Evolutionary conservation across 225 moss, liverwort and hornwort species (phyloP), one percentile per base, ranked within the genome.

Genomic region (Bryoerythrophyllum caledonicum): DNA sequence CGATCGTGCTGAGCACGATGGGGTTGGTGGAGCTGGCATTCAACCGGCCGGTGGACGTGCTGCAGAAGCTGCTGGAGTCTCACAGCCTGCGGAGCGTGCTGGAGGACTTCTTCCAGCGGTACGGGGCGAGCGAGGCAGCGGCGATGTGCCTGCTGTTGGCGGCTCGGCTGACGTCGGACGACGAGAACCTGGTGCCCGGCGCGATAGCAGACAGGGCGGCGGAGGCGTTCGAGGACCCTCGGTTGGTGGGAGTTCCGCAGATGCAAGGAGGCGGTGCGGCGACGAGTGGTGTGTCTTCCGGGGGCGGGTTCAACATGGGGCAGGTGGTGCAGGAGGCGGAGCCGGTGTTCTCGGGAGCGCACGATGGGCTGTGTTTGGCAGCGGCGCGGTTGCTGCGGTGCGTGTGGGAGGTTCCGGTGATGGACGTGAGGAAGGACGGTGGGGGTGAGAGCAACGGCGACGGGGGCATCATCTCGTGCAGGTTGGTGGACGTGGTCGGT

Each of bases 101-200:
- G 61, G 99, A 99, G 68, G 99, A 99, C 7, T 99, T 99, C 65
- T 99, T 99, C 72, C 95, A 95, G 86, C 91, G 93, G 6, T 95
- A 86, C 80, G 99, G 99, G 55, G 74, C 93, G 1, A 88, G 91
- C 74, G 99, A 99, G 80, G 95, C 91, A 35, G 90, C 99, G 67
- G 93, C 95, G 28, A 99, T 99, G 99, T 99, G 99, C 73, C 84
- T 99, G 70, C 93, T 99, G 78, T 79, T 99, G 79, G 95, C 99
- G 53, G 93, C 99, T 41, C 84, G 90, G 62, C 85, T 99, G 56
- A 92, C 99, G 52, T 91, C 95, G 16, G 99, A 99, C 78, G 93
- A 91, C 11, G 99, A 95, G 3, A 95, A 86, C 82, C 72, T 99
- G 43, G 91, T 95, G 0, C 17, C 95, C 43, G 70, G 77, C 23